Base-by-base conservation (phyloP, 805 yeast genomes). In the Ogataea allantospora region DNA sequence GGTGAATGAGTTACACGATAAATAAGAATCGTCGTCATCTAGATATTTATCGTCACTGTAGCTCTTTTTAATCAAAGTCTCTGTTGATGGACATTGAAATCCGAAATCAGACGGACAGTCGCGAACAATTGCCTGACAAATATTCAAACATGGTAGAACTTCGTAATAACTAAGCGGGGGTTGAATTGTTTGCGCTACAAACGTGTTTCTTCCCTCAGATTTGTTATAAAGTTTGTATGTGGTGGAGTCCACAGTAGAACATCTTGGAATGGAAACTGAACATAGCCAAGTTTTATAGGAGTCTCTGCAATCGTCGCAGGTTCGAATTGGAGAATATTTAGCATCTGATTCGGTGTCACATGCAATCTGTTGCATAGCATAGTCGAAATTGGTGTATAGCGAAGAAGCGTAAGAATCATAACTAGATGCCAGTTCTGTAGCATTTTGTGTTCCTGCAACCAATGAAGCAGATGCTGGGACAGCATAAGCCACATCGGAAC, bases 231-330 rank as follows among this genome's bases (percentile, higher is more conserved):
- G 40, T 14, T 60, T 57, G 55, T 73, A 80, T 6, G 74, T 75
- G 0, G 69, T 50, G 7, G 63, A 43, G 6, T 73, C 55, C 10
- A 57, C 46, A 10, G 83, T 78, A 2, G 86, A 70, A 52, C 99
- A 91, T 20, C 97, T 67, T 0, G 98, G 98, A 5, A 91, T 85
- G 0, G 88, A 69, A 4, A 88, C 87, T 0, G 95, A 71, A 62
- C 99, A 91, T 13, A 93, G 70, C 99, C 99, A 91, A 51, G 80
- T 71, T 51, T 77, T 78, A 58, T 91, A 91, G 1, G 89, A 71
- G 2, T 57, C 47, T 1, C 72, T 70, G 57, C 99, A 91, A 53
- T 86, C 79, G 10, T 66, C 70, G 54, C 99, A 91, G 0, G 82
- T 69, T 25, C 77, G 59, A 16, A 91, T 54, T 7, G 95, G 87